These are phyloP conservation scores for Plectosphaerella sp. DNA, from an alignment of 2,329 filamentous ascomycete species.

Conservation along the genomic window DNA sequence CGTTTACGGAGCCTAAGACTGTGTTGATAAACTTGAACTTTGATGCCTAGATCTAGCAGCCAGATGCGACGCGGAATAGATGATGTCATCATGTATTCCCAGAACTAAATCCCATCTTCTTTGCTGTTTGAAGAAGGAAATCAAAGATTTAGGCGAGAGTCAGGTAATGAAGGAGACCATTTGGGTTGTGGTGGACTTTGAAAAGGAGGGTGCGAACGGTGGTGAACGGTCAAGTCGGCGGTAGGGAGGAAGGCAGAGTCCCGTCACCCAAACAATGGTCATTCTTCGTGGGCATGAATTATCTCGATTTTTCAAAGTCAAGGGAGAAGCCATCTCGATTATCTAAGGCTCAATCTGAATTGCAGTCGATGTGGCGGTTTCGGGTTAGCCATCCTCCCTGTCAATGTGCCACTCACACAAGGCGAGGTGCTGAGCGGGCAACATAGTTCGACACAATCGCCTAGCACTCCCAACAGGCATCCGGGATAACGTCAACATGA, in stretches of 20 bases:
- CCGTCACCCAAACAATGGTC: neutral
- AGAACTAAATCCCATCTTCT: neutral
- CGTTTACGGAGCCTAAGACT: slow-evolving; percentile 46
- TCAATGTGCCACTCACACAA: neutral
- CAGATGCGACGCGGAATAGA: neutral
- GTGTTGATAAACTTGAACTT: slow-evolving; percentile 36
- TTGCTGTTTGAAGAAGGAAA: neutral
- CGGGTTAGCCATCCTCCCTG: neutral
- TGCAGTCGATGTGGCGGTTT: neutral
- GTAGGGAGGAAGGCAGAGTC: neutral
- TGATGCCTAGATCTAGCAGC: neutral
- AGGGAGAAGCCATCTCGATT: neutral
- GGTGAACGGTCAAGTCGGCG: neutral
- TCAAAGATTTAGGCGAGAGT: neutral
- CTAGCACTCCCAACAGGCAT: neutral
- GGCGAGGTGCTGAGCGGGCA: neutral
- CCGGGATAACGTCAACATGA: neutral
- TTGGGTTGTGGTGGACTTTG: neutral
- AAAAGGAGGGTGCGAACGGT: neutral
- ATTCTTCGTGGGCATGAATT: neutral
- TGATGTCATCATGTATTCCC: neutral
- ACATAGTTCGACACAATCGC: neutral
- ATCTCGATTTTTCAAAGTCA: neutral
- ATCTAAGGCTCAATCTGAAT: neutral
- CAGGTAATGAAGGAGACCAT: neutral